A percentile compares a stretch with the other conserved stretches of the same genome.
phyloP scores from a whole-genome alignment of 2,329 filamentous ascomycete genomes.

The Fusarium hainanense region DNA sequence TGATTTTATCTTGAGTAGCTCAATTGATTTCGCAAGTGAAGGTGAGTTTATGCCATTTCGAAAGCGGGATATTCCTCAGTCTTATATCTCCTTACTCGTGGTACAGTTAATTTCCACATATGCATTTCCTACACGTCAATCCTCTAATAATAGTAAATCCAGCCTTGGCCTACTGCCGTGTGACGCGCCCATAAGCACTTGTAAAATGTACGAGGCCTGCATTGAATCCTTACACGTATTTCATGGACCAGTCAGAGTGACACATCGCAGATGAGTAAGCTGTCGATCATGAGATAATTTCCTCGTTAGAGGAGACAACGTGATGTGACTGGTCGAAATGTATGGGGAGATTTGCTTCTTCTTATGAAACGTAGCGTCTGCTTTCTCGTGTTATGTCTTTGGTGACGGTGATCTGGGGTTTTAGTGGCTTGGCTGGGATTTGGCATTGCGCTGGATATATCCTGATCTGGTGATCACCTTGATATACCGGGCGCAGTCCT shows the following conservation, averaged over 20 bases:
- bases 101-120: neutral
- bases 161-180: slow-evolving; percentile 3
- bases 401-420: neutral
- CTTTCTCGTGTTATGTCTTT: slow-evolving; percentile 10
- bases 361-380: slow-evolving; percentile 15
- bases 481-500: neutral
- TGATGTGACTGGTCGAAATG: slow-evolving; percentile 3
- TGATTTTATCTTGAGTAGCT: neutral
- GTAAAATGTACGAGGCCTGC: slow-evolving; percentile 4
- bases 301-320: neutral
- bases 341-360: neutral
- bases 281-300: slow-evolving; percentile 20
- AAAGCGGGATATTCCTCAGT: fast-evolving
- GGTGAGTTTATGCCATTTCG: neutral
- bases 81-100: neutral
- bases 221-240: slow-evolving; percentile 3
- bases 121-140: neutral
- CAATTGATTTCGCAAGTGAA: neutral
- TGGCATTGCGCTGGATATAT: neutral
- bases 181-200: slow-evolving; percentile 30
- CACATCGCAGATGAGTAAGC: neutral
- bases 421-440: neutral
- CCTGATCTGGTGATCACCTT: neutral
- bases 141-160: slow-evolving; percentile 24
- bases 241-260: slow-evolving; percentile 5